Evolutionary conservation across 192 early-diverging fungal genomes (phyloP).

Genomic region (Gigaspora rosea): DNA sequence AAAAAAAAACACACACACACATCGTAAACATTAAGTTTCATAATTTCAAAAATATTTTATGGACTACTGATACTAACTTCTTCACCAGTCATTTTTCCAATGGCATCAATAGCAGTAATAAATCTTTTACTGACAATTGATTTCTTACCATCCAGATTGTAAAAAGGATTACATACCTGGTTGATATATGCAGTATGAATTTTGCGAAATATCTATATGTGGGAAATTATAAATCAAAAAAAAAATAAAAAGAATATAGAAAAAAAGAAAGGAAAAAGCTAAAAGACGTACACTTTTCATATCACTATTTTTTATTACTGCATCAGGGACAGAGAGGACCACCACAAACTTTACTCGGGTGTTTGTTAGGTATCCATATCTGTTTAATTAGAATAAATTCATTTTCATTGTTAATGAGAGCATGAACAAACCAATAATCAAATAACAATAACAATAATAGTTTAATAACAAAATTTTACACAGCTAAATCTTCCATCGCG

Average conservation of each 20-base stretch:
- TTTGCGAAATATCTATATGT: conserved; percentile 68
- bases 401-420: background rate
- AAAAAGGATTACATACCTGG: conserved; percentile 86
- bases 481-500: conserved; percentile 85
- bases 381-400: conserved; percentile 25
- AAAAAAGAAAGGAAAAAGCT: background rate
- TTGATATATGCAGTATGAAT: conserved; percentile 83
- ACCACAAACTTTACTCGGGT: conserved; percentile 78
- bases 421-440: background rate
- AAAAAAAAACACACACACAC: too few relatives aligned
- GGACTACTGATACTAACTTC: background rate
- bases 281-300: conserved; percentile 69
- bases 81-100: conserved; percentile 43
- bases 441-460: background rate
- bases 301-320: conserved; percentile 75
- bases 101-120: conserved; percentile 56
- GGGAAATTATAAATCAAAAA: too few relatives aligned
- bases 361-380: conserved; percentile 86
- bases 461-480: conserved; percentile 51
- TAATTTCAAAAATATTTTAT: too few relatives aligned
- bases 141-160: conserved; percentile 62
- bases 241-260: background rate
- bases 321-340: conserved; percentile 68
- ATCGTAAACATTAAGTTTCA: too few relatives aligned
- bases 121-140: conserved; percentile 58